Conservation (phyloP, 2,329 filamentous ascomycete genomes). For the Venturiaceae sp. region DNA sequence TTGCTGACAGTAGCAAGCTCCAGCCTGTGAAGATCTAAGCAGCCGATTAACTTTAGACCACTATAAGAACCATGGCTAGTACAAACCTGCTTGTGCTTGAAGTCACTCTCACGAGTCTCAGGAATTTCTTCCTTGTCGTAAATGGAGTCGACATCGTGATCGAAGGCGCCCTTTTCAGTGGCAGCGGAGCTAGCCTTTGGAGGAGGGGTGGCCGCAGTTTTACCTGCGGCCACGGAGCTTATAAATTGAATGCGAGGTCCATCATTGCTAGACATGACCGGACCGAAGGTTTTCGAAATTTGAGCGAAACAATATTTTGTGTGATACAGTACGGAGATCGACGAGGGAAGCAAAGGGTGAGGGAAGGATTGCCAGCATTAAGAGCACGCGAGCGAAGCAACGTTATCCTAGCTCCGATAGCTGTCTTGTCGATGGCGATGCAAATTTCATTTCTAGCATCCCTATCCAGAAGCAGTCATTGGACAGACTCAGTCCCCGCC, state of each 20-base stretch:
- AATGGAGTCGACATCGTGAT: background rate
- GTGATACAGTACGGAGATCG: background rate
- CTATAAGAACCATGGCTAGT: background rate
- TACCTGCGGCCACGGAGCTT: background rate
- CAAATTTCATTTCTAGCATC: too few species aligned
- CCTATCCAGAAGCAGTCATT: background rate
- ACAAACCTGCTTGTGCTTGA: slow-evolving; percentile 11
- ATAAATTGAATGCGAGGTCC: background rate
- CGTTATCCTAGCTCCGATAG: background rate
- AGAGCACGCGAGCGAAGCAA: background rate
- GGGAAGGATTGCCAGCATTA: background rate
- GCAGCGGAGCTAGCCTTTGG: background rate
- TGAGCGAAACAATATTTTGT: background rate
- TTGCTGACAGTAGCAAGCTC: slow-evolving; percentile 9
- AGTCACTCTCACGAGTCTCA: slow-evolving; percentile 10
- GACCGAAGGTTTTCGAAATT: background rate
- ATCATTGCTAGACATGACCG: slow-evolving; percentile 2
- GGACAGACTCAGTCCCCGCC: too few species aligned
- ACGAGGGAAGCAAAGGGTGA: background rate
- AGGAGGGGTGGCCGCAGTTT: background rate
- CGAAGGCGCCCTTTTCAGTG: background rate
- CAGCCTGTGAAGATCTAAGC: slow-evolving; percentile 10
- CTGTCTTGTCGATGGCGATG: too few species aligned
- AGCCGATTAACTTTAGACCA: background rate
- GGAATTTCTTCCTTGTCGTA: slow-evolving; percentile 10